Conservation (phyloP, 345 rosid genomes). For the Camelina laxa region DNA sequence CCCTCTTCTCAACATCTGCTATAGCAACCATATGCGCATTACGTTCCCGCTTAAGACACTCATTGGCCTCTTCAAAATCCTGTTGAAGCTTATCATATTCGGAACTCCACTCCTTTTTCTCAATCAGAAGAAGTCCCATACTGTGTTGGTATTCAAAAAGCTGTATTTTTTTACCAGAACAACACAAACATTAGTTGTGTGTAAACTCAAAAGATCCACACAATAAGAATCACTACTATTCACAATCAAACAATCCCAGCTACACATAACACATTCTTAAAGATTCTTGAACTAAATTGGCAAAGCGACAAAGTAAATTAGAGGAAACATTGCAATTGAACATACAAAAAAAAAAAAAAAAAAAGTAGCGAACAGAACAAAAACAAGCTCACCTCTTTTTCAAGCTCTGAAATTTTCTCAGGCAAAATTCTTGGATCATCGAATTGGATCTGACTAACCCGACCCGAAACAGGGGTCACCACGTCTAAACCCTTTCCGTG, state of each 20-base stretch:
- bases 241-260: not conserved
- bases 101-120: slow-evolving; percentile 84
- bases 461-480: slow-evolving; percentile 52
- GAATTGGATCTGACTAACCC: slow-evolving; percentile 43
- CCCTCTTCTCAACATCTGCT: slow-evolving; percentile 78
- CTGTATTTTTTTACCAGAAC: slow-evolving; percentile 44
- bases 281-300: not conserved
- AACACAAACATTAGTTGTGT: slow-evolving; percentile 1
- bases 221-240: not conserved
- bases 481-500: slow-evolving; percentile 48
- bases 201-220: not conserved
- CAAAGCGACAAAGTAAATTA: slow-evolving; percentile 7
- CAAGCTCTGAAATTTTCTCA: slow-evolving; percentile 66
- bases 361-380: slow-evolving; percentile 10
- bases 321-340: not conserved
- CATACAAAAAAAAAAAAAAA: too few species aligned
- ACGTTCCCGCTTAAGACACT: slow-evolving; percentile 73
- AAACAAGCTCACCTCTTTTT: slow-evolving; percentile 67
- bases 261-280: not conserved
- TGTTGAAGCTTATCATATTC: slow-evolving; percentile 69
- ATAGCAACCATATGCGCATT: slow-evolving; percentile 72
- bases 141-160: slow-evolving; percentile 92
- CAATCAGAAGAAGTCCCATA: slow-evolving; percentile 93
- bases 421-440: slow-evolving; percentile 49
- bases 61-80: slow-evolving; percentile 61